Evolutionary conservation across 345 rosid genomes (phyloP), one percentile per base, ranked within the genome.

Genomic region (Arabis hirsuta): DNA sequence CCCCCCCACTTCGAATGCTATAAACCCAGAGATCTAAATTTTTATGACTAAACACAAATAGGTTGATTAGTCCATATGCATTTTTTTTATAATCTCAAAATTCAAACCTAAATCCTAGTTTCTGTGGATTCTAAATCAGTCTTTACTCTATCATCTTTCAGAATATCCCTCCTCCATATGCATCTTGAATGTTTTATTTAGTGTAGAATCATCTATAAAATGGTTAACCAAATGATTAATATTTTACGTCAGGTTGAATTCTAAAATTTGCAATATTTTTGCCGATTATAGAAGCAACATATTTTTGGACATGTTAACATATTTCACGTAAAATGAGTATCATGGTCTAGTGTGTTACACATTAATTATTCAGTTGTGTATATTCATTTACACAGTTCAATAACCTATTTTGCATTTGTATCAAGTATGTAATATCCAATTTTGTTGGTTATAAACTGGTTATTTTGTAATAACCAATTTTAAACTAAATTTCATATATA

Each of bases 141-240:
- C 16, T 16, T 16, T 16, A 16, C 16, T 16, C 16, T 16, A 16
- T 16, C 16, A 0, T 16, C 16, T 16, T 16, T 16, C 16, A 16
- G 16, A 16, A 16, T 16, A 16, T 16, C 16, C 16, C 16, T 16
- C n/a, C 24, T 55, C 41, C 39, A 31, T 55, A 2, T 34, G 22
- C 53, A 29, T 62, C 14, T 62, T 45, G n/a, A 62, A 44, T 11
- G 45, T 16, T 61, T 41, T 26, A 43, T n/a, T 7, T 43, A 9
- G 51, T 27, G 24, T 1, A 48, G 26, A 48, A 48, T 10, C 36
- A 43, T 43, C 36, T 26, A 29, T 13, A 16, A 16, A 46, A 6
- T 61, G 36, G 55, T 19, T 36, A 1, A 57, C 11, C 26, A 36
- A 10, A 32, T 14, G 12, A 55, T n/a, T 7, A 13, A 54, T 12